phyloP scores from a whole-genome alignment of 2,329 filamentous ascomycete species.

The Verticillium klebahnii region DNA sequence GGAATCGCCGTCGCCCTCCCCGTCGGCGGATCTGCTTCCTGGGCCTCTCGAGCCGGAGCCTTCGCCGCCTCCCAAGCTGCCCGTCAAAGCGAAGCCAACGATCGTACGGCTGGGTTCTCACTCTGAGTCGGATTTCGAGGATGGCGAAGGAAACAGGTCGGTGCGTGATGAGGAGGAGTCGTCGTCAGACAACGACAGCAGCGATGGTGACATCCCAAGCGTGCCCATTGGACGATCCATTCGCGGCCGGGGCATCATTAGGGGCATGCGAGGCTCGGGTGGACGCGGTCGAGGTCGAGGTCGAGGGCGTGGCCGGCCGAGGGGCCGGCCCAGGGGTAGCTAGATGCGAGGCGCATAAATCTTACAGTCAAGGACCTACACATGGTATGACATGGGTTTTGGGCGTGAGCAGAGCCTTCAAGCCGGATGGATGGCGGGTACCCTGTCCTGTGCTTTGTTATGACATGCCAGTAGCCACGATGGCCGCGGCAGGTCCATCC shows the following conservation, averaged over 20 bases:
- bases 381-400: neutral
- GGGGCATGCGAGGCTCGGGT: slow-evolving; percentile 3
- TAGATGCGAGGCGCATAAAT: neutral
- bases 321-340: slow-evolving; percentile 1
- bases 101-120: slow-evolving; percentile 11
- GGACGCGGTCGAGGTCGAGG: slow-evolving; percentile 6
- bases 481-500: no score
- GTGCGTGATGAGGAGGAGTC: slow-evolving; percentile 3
- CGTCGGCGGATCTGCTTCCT: slow-evolving; percentile 2
- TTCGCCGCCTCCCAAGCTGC: neutral
- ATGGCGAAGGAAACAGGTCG: neutral
- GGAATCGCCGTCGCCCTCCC: neutral
- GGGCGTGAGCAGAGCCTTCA: neutral
- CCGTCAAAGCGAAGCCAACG: slow-evolving; percentile 3
- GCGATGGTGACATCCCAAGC: neutral
- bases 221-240: neutral
- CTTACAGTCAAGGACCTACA: neutral
- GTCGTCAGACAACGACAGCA: slow-evolving; percentile 9
- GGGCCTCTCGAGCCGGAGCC: slow-evolving; percentile 2
- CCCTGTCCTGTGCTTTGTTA: no score
- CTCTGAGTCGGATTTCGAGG: slow-evolving; percentile 7
- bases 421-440: neutral
- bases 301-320: neutral
- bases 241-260: slow-evolving; percentile 4
- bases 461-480: no score